These are phyloP conservation scores for Lyophyllum shimeji DNA, from an alignment of 768 basidiomycete species.

Conservation along the genomic window DNA sequence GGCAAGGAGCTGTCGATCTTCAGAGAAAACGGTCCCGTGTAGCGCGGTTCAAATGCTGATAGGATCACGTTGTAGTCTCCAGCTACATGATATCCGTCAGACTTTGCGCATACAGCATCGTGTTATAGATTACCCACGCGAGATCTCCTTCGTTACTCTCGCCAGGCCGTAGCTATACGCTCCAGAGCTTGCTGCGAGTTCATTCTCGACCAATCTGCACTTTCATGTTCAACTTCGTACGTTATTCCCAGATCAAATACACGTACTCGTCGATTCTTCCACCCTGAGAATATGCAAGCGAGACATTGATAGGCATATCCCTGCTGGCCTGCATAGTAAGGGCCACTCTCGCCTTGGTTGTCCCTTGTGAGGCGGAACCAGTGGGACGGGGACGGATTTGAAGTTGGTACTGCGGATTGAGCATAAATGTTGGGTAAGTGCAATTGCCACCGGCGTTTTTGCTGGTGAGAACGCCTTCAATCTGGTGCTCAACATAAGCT, in stretches of 20 bases:
- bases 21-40: slow-evolving; percentile 66
- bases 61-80: slow-evolving; percentile 84
- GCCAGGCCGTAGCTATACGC: slow-evolving; percentile 81
- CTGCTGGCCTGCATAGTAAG: slow-evolving; percentile 56
- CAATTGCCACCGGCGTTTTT: slow-evolving; percentile 86
- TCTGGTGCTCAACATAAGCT: slow-evolving; percentile 31
- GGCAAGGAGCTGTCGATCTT: slow-evolving; percentile 59
- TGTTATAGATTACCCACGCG: slow-evolving; percentile 40
- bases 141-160: slow-evolving; percentile 46
- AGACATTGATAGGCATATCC: slow-evolving; percentile 73
- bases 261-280: slow-evolving; percentile 74
- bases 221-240: not conserved
- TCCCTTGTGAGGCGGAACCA: slow-evolving; percentile 5
- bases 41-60: slow-evolving; percentile 78
- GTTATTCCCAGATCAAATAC: not conserved
- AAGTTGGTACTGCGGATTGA: slow-evolving; percentile 87
- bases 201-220: slow-evolving; percentile 58
- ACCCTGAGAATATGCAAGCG: slow-evolving; percentile 73
- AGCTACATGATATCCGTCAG: slow-evolving; percentile 34
- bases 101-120: not conserved
- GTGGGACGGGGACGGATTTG: slow-evolving; percentile 42
- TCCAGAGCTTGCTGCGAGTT: slow-evolving; percentile 72
- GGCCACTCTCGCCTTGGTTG: slow-evolving; percentile 38
- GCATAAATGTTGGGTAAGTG: slow-evolving; percentile 77
- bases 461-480: slow-evolving; percentile 59